Conservation (phyloP, 371 early-diverging fungal genomes). For the Mucor racemosus region DNA sequence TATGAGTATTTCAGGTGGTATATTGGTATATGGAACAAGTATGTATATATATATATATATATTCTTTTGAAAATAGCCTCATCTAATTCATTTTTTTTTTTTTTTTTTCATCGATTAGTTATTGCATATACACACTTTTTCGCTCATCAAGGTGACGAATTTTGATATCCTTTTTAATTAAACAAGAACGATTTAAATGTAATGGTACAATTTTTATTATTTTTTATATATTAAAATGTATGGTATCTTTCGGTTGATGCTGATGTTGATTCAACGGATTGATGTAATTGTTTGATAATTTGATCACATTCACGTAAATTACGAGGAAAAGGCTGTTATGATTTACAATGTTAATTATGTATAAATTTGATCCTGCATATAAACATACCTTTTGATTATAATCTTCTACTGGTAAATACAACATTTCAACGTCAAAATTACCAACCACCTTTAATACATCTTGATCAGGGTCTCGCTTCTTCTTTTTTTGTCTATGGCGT, state of each 20-base stretch:
- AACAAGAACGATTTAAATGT: background rate
- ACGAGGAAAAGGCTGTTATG: conserved; percentile 19
- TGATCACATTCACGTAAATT: conserved; percentile 22
- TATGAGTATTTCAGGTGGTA: conserved; percentile 86
- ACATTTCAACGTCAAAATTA: conserved; percentile 41
- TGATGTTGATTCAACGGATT: background rate
- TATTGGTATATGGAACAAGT: conserved; percentile 88
- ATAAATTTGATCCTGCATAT: background rate
- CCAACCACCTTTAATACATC: conserved; percentile 44
- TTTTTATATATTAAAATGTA: conserved; percentile 13
- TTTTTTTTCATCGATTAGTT: conserved; percentile 24
- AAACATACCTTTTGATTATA: conserved; percentile 25
- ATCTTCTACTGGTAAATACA: conserved; percentile 36
- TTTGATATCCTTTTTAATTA: conserved; percentile 14
- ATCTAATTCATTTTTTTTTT: no score
- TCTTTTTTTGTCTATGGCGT: conserved; percentile 30
- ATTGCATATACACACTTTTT: conserved; percentile 59
- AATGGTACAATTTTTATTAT: background rate
- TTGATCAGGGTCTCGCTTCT: conserved; percentile 19
- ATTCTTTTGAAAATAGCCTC: no score
- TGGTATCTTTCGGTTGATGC: conserved; percentile 10
- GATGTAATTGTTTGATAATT: conserved; percentile 9
- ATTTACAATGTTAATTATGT: no score
- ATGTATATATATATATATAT: conserved; percentile 22
- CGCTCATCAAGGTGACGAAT: conserved; percentile 49